phyloP scores from a whole-genome alignment of 1,284 basidiomycete species.

The Melampsora americana region DNA sequence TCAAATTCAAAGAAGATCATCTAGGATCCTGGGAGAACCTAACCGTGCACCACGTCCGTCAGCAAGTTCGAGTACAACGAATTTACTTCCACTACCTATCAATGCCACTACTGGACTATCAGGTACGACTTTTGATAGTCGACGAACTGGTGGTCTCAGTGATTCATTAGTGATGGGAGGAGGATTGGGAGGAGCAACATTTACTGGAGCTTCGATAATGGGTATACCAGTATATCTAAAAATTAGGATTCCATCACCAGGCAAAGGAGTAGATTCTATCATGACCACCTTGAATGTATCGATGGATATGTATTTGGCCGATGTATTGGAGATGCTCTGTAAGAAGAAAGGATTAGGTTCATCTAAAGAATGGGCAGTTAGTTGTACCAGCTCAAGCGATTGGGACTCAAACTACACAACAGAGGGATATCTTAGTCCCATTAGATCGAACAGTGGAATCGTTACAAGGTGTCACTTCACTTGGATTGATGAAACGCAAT shows the following conservation, averaged over 20 bases:
- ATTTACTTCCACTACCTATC: slow-evolving; percentile 18
- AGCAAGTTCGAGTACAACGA: background rate
- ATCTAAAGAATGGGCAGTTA: slow-evolving; percentile 51
- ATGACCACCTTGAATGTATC: slow-evolving; percentile 57
- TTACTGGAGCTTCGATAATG: slow-evolving; percentile 42
- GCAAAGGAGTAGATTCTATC: slow-evolving; percentile 45
- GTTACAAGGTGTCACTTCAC: slow-evolving; percentile 77
- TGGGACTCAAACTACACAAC: slow-evolving; percentile 41
- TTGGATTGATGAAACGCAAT: slow-evolving; percentile 75
- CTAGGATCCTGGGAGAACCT: slow-evolving; percentile 28
- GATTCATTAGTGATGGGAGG: background rate
- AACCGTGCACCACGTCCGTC: background rate
- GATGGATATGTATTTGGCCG: slow-evolving; percentile 93
- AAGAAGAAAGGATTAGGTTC: slow-evolving; percentile 50
- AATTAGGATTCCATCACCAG: slow-evolving; percentile 44
- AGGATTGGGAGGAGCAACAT: slow-evolving; percentile 23
- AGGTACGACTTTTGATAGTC: slow-evolving; percentile 19
- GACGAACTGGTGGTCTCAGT: background rate
- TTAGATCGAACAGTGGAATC: slow-evolving; percentile 92
- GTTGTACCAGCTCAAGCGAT: slow-evolving; percentile 45
- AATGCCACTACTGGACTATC: slow-evolving; percentile 19
- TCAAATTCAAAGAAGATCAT: slow-evolving; percentile 40
- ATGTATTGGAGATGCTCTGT: slow-evolving; percentile 70
- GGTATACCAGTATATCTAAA: slow-evolving; percentile 45
- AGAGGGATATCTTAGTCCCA: slow-evolving; percentile 69